Evolutionary conservation across 139 green algal genomes (phyloP).

Genomic region (Asterochloris erici): DNA sequence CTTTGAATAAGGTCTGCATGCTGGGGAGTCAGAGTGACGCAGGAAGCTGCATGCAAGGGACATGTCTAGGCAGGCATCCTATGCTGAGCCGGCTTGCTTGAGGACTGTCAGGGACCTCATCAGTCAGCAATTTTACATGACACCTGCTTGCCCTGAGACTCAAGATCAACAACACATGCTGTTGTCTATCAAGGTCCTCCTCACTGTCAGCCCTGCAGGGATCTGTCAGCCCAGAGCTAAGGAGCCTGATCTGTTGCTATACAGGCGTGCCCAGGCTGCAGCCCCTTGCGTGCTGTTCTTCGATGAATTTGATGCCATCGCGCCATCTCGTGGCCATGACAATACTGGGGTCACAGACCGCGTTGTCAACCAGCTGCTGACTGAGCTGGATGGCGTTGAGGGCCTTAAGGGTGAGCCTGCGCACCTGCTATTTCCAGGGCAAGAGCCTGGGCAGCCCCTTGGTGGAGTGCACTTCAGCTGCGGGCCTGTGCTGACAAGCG

Average conservation of each 20-base stretch:
- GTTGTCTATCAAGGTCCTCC: no score
- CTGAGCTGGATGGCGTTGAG: constrained; percentile 97
- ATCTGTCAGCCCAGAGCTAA: neutral
- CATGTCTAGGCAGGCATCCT: no score
- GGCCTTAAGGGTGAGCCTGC: constrained; percentile 53
- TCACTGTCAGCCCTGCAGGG: no score
- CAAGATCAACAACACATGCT: no score
- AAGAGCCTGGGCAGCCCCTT: no score
- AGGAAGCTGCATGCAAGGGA: neutral
- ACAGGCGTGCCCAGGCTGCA: constrained; percentile 71
- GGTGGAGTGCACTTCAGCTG: no score
- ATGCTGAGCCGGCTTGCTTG: neutral
- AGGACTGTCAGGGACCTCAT: neutral
- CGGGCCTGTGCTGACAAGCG: no score
- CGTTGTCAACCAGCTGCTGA: constrained; percentile 97
- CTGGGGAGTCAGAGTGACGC: neutral
- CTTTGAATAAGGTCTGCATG: neutral
- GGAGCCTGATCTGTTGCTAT: constrained; percentile 23
- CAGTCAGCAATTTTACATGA: neutral
- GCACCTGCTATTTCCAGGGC: no score
- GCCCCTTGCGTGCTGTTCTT: constrained; percentile 98
- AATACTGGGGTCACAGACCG: constrained; percentile 92
- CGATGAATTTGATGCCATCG: constrained; percentile 99
- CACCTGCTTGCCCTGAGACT: no score
- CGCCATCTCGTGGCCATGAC: constrained; percentile 88